These are phyloP conservation scores for Pseudohalonectria lignicola DNA, from an alignment of 2,329 filamentous ascomycete species.

Conservation along the genomic window DNA sequence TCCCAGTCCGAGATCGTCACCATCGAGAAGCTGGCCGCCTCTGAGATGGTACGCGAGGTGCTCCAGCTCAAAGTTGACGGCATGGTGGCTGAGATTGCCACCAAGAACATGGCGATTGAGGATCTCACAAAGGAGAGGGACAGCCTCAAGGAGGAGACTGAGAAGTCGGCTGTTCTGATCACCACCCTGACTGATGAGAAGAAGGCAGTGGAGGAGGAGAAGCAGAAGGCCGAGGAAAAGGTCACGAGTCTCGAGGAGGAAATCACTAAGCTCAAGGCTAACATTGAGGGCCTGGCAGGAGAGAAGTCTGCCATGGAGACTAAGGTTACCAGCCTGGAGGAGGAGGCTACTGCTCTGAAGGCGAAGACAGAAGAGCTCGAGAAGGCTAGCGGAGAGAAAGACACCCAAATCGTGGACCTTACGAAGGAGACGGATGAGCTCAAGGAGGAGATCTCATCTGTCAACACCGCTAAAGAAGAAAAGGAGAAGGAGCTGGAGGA, in stretches of 20 bases:
- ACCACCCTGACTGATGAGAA: conserved; percentile 1
- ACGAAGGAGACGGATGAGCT: conserved; percentile 1
- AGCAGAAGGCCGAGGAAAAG: conserved; percentile 1
- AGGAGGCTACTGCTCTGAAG: not conserved
- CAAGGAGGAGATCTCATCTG: not conserved
- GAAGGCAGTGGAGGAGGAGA: not conserved
- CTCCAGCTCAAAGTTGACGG: conserved; percentile 5
- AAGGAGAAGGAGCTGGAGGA: not conserved
- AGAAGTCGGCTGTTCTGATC: not conserved
- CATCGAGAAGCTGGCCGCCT: conserved; percentile 6
- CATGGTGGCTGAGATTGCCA: conserved; percentile 3
- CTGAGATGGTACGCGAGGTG: conserved; percentile 6
- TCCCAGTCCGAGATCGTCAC: conserved; percentile 7
- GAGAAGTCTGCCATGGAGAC: conserved; percentile 2
- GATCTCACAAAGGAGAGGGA: not conserved
- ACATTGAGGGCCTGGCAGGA: conserved; percentile 2
- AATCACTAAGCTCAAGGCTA: not conserved
- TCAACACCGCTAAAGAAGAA: not conserved
- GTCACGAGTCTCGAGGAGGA: conserved; percentile 1
- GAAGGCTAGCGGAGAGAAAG: not conserved
- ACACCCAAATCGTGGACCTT: not conserved
- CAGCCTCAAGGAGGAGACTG: not conserved
- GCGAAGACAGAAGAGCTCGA: conserved; percentile 3
- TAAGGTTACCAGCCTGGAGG: not conserved
- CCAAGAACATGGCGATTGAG: conserved; percentile 1